Evolutionary conservation across 768 basidiomycete species (phyloP).

Genomic region (Baorangia bicolor): DNA sequence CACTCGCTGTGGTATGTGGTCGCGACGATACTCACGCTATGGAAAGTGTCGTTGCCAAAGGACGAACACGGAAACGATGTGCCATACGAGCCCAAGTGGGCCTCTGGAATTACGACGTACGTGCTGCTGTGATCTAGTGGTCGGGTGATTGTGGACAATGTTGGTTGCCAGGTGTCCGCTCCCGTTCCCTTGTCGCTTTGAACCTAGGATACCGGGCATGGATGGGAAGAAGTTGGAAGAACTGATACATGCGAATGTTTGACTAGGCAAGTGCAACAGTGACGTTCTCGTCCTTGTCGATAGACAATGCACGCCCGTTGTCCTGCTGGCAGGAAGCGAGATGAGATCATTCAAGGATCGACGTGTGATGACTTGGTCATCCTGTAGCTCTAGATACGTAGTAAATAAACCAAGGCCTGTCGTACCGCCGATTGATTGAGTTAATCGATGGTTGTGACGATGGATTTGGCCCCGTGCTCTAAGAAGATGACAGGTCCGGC

Average conservation of each 20-base stretch:
- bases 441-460: constrained; percentile 25
- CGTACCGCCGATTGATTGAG: background rate
- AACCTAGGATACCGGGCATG: constrained; percentile 11
- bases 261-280: background rate
- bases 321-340: background rate
- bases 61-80: constrained; percentile 13
- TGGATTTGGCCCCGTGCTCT: background rate
- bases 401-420: background rate
- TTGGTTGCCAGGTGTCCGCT: constrained; percentile 9
- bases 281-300: too few species aligned
- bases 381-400: background rate
- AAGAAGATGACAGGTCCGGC: constrained; percentile 13
- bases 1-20: constrained; percentile 13
- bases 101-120: constrained; percentile 13
- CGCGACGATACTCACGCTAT: constrained; percentile 18
- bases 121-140: background rate
- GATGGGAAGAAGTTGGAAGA: constrained; percentile 9
- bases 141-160: background rate
- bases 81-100: constrained; percentile 11
- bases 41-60: constrained; percentile 10
- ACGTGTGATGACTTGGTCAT: background rate
- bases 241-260: constrained; percentile 2
- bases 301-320: background rate
- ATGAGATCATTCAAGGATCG: background rate
- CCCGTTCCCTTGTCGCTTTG: constrained; percentile 15